A percentile compares a stretch with the other conserved stretches of the same genome.
Conservation (phyloP, 805 yeast species). For the Yamadazyma phyllophila region DNA sequence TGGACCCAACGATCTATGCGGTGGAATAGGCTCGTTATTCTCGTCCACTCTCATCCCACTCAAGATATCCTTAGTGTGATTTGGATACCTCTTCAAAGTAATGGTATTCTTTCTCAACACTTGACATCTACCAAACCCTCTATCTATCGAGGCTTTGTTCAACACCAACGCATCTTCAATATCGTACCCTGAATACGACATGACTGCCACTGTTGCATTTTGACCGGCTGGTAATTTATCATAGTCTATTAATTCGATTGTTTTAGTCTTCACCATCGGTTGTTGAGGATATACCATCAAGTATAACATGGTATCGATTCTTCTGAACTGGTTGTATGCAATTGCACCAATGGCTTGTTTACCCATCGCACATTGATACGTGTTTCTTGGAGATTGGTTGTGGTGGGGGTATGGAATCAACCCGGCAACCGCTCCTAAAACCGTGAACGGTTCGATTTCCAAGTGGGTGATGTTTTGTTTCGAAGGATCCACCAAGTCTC, state of each 20-base stretch:
- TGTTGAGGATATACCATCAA: constrained; percentile 99
- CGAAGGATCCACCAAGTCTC: constrained; percentile 45
- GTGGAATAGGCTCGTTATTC: constrained; percentile 76
- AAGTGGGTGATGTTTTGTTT: constrained; percentile 68
- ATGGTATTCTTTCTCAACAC: constrained; percentile 90
- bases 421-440: constrained; percentile 90
- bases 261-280: constrained; percentile 97
- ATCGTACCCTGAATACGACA: constrained; percentile 99
- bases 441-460: constrained; percentile 94
- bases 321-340: constrained; percentile 92
- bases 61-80: constrained; percentile 87
- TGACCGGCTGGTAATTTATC: constrained; percentile 98
- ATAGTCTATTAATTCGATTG: constrained; percentile 91
- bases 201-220: constrained; percentile 97
- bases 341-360: constrained; percentile 99
- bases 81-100: constrained; percentile 85
- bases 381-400: constrained; percentile 88
- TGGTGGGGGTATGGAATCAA: constrained; percentile 91
- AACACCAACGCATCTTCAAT: constrained; percentile 97
- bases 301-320: constrained; percentile 91
- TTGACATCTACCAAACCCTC: constrained; percentile 98
- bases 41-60: constrained; percentile 90
- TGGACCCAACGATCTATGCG: constrained; percentile 82
- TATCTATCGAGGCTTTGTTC: constrained; percentile 88
- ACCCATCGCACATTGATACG: constrained; percentile 96